These are phyloP conservation scores for Camelina sativa DNA, from an alignment of 345 rosid genomes.

Conservation along the genomic window DNA sequence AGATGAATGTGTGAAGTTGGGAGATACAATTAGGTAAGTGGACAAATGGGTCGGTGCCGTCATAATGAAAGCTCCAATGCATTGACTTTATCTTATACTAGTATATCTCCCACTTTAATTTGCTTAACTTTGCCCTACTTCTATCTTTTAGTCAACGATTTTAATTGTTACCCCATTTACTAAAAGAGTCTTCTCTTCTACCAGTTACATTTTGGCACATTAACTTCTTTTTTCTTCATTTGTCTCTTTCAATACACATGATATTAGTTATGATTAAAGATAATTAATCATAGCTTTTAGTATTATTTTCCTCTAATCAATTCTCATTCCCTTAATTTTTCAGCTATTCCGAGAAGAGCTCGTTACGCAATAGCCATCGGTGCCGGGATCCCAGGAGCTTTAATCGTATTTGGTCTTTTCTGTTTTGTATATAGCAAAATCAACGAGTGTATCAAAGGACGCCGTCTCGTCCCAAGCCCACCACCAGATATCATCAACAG, in stretches of 20 bases:
- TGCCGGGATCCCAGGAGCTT: constrained; percentile 59
- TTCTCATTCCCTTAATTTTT: neutral
- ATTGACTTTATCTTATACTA: constrained; percentile 26
- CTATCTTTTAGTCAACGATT: constrained; percentile 34
- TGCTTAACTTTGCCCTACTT: constrained; percentile 16
- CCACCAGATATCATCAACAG: constrained; percentile 22
- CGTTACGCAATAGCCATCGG: constrained; percentile 56
- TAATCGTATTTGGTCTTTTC: constrained; percentile 48
- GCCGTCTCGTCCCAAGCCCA: constrained; percentile 29
- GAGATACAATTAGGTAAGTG: constrained; percentile 1
- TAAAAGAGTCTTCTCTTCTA: constrained; percentile 31
- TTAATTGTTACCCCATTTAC: constrained; percentile 33
- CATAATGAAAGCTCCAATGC: constrained; percentile 33
- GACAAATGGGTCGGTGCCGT: constrained; percentile 33
- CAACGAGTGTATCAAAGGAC: constrained; percentile 32
- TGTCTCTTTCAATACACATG: neutral
- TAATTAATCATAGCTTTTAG: constrained; percentile 1
- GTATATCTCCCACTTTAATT: constrained; percentile 14
- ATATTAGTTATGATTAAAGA: neutral
- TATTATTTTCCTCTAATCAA: neutral
- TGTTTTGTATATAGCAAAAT: constrained; percentile 51
- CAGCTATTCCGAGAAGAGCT: constrained; percentile 55
- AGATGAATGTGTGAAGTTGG: constrained; percentile 14
- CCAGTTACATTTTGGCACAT: constrained; percentile 23
- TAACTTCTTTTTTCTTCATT: neutral